phyloP scores from a whole-genome alignment of 495 filamentous ascomycete species.

The Pseudoneurospora amorphoporcata region DNA sequence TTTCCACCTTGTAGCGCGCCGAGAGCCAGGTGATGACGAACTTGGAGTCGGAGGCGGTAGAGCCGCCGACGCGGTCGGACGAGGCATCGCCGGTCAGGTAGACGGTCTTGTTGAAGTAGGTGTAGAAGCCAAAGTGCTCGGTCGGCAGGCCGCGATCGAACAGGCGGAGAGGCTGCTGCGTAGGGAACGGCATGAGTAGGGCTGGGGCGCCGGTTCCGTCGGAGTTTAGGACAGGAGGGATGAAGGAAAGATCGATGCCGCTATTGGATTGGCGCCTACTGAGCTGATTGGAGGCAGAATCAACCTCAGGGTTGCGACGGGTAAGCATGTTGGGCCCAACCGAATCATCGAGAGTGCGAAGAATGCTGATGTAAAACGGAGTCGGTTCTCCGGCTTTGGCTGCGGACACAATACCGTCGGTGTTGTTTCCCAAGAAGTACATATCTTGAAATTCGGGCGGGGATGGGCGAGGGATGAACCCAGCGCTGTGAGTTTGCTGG shows the following conservation, averaged over 20 bases:
- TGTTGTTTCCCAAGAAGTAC: slow-evolving; percentile 72
- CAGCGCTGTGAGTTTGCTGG: neutral
- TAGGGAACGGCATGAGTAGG: slow-evolving; percentile 54
- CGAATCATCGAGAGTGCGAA: slow-evolving; percentile 23
- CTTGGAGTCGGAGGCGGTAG: slow-evolving; percentile 45
- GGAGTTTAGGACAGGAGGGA: slow-evolving; percentile 44
- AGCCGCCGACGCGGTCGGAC: slow-evolving; percentile 57
- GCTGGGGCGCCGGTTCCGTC: slow-evolving; percentile 66
- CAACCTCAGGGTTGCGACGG: slow-evolving; percentile 20
- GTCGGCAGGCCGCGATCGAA: slow-evolving; percentile 69
- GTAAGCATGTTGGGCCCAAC: slow-evolving; percentile 24
- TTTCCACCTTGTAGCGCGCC: slow-evolving; percentile 79
- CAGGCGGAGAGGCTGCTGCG: slow-evolving; percentile 70
- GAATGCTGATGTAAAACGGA: slow-evolving; percentile 55
- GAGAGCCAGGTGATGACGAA: slow-evolving; percentile 70
- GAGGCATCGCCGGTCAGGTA: slow-evolving; percentile 49
- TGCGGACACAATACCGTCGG: slow-evolving; percentile 51
- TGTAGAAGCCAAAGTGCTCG: slow-evolving; percentile 93
- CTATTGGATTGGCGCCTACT: neutral
- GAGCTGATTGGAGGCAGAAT: neutral
- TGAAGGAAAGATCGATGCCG: slow-evolving; percentile 28
- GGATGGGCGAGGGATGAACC: slow-evolving; percentile 23
- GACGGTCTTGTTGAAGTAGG: slow-evolving; percentile 80
- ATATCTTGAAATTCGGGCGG: slow-evolving; percentile 55
- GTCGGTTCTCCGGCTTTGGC: slow-evolving; percentile 58